Conservation (phyloP, 73 alveolate species). For the Paramecium primaurelia region DNA sequence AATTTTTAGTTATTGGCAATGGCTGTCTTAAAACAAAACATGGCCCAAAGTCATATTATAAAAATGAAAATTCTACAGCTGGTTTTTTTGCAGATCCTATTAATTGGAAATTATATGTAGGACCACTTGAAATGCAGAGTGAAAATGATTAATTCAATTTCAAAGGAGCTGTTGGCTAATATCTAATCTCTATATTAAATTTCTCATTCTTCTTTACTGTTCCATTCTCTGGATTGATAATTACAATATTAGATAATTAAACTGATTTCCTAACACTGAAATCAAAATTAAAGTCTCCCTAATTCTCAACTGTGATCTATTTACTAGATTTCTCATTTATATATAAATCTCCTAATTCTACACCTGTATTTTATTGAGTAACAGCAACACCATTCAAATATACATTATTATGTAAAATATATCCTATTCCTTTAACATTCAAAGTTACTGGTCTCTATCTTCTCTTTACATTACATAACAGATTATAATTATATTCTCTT, state of each 20-base stretch:
- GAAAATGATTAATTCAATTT: conserved; percentile 86
- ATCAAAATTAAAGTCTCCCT: conserved; percentile 97
- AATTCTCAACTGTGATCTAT: conserved; percentile 85
- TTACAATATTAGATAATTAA: conserved; percentile 70
- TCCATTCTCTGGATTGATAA: conserved; percentile 97
- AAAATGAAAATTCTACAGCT: conserved; percentile 88
- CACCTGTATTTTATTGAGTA: conserved; percentile 65
- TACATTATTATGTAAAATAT: conserved; percentile 87
- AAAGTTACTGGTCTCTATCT: conserved; percentile 97
- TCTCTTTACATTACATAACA: conserved; percentile 95
- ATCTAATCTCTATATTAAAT: conserved; percentile 81
- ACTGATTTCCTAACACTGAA: conserved; percentile 91
- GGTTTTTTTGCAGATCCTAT: conserved; percentile 97
- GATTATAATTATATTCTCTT: conserved; percentile 92
- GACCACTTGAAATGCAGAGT: conserved; percentile 91
- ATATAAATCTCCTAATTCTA: conserved; percentile 93
- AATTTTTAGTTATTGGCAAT: conserved; percentile 81
- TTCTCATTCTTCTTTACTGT: conserved; percentile 94
- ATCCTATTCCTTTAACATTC: conserved; percentile 99
- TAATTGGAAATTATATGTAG: conserved; percentile 89
- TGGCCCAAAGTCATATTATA: conserved; percentile 95
- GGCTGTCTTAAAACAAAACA: conserved; percentile 97
- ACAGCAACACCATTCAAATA: conserved; percentile 81
- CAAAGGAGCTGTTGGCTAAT: conserved; percentile 87
- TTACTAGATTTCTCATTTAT: conserved; percentile 94